phyloP scores from a whole-genome alignment of 441 rosid species.

The Kokia cookei region DNA sequence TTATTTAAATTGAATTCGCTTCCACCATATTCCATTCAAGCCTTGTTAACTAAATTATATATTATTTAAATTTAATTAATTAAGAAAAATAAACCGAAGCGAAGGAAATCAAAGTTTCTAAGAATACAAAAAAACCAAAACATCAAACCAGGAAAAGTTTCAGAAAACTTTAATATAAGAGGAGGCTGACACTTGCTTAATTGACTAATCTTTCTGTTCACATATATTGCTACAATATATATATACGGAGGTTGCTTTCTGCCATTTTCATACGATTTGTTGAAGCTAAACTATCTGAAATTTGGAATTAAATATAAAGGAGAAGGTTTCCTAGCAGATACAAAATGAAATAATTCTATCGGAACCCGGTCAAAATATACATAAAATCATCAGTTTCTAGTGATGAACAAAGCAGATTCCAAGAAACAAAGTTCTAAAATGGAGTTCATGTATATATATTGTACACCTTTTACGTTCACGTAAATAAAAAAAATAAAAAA shows the following conservation, averaged over 20 bases:
- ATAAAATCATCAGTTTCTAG: background rate
- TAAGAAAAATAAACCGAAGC: too few species aligned
- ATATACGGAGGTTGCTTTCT: background rate
- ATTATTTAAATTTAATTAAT: too few species aligned
- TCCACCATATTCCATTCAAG: too few species aligned
- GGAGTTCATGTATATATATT: background rate
- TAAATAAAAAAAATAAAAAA: background rate
- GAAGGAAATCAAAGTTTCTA: too few species aligned
- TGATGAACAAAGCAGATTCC: background rate
- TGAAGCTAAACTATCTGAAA: background rate
- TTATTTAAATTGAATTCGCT: fast-evolving
- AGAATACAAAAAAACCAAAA: too few species aligned
- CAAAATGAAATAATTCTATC: background rate
- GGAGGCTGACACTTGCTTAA: background rate
- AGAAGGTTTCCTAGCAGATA: background rate
- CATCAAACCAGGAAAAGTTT: too few species aligned
- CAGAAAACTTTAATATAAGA: background rate
- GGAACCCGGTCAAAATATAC: background rate
- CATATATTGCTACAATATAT: background rate
- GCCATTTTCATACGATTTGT: background rate
- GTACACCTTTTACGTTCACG: background rate
- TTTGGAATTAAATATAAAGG: background rate
- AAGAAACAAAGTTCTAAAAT: background rate
- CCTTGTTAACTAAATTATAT: too few species aligned
- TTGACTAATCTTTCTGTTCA: background rate